These are phyloP conservation scores for Lactarius pseudohatsudake DNA, from an alignment of 768 basidiomycete species.

Conservation along the genomic window DNA sequence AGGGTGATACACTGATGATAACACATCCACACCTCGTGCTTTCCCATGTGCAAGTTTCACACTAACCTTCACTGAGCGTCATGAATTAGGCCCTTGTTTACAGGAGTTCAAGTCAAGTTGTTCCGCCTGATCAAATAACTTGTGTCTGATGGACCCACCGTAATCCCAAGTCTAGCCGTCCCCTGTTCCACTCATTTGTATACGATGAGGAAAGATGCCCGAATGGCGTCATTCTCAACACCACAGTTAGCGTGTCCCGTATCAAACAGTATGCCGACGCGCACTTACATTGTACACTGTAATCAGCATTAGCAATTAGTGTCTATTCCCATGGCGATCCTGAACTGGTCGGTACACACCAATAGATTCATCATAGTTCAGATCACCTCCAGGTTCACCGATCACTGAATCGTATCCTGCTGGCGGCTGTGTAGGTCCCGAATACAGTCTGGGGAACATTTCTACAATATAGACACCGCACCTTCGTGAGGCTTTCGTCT, in stretches of 20 bases:
- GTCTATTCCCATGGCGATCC: neutral
- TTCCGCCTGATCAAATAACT: neutral
- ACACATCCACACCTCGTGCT: no score
- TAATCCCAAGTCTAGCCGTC: neutral
- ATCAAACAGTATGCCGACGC: neutral
- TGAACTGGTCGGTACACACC: constrained; percentile 25
- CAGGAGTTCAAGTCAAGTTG: neutral
- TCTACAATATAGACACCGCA: constrained; percentile 8
- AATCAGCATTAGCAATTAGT: neutral
- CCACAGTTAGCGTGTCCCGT: constrained; percentile 6
- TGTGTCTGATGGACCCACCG: neutral
- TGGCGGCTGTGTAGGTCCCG: constrained; percentile 29
- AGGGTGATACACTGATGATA: no score
- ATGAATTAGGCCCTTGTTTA: no score
- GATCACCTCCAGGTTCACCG: constrained; percentile 32
- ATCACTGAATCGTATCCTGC: constrained; percentile 31
- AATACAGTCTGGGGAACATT: neutral
- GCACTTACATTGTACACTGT: constrained; percentile 30
- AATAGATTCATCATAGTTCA: constrained; percentile 35
- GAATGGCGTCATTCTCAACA: constrained; percentile 32
- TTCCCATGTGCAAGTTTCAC: no score
- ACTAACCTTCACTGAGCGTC: no score
- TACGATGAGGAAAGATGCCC: constrained; percentile 31
- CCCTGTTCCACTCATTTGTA: constrained; percentile 10
- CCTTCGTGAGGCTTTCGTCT: constrained; percentile 28